Evolutionary conservation across 225 moss, liverwort and hornwort species (phyloP), one percentile per base, ranked within the genome.

Genomic region (Climacium dendroides): DNA sequence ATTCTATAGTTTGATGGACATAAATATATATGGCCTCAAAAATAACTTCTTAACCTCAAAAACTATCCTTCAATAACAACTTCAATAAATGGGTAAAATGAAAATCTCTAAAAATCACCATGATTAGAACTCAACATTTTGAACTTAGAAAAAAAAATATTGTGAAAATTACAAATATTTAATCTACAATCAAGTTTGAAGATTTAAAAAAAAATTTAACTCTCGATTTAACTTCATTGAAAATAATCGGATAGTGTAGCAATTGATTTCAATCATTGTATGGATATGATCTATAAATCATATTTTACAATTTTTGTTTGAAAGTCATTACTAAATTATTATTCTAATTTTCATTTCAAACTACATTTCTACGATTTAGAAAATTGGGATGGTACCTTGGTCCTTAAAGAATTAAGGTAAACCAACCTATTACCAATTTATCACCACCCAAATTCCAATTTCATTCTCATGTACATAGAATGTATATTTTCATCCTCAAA

Each of bases 321-420:
- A 52, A 74, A 50, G 0, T 48, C 4, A 0, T 34, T 8, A 22
- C 52, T 5, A 19, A 34, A 35, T 3, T 52, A 75, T 22, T 13
- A 75, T 34, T 34, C 4, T 34, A 22, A 52, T 0, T 52, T 52
- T 3, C 2, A 74, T 30, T 45, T 18, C 9, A 47, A 6, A 30
- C 0, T 11, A 19, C 19, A 11, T 47, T 3, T 29, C 1, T 30
- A 6, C 0, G 30, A 73, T 47, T 47, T 73, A 3, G 4, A 1
- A 73, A 45, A 47, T 29, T 73, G 47, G 30, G 73, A 11, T 0
- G 0, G 18, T 1, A 0, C 11, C 5, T 30, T 15, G 1, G 6
- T 30, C 10, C 5, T 73, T 9, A 11, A 29, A 18, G 9, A 18
- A 1, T 10, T 18, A 18, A 73, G 47, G 6, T 6, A 45, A 73